Percentiles rank a stretch among this genome's conserved stretches.
phyloP scores from a whole-genome alignment of 495 filamentous ascomycete species.

The Talaromyces stipitatus region DNA sequence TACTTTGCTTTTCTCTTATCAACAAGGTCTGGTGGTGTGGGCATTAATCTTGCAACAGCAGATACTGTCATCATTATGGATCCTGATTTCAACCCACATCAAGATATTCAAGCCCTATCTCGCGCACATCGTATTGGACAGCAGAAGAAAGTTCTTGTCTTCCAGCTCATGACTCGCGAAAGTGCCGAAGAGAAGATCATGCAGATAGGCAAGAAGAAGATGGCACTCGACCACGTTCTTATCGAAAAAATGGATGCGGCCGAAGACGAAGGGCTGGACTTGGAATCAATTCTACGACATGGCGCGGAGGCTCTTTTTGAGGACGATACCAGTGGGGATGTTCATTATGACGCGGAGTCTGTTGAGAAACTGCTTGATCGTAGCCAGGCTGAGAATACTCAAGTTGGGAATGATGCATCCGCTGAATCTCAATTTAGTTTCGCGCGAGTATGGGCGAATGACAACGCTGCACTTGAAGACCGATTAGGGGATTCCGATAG shows the following conservation, averaged over 20 bases:
- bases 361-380: slow-evolving; percentile 87
- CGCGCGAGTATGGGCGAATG: slow-evolving; percentile 88
- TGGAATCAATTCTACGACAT: slow-evolving; percentile 84
- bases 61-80: slow-evolving; percentile 98
- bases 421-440: slow-evolving; percentile 78
- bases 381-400: slow-evolving; percentile 67
- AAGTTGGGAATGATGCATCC: slow-evolving; percentile 45
- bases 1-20: slow-evolving; percentile 88
- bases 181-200: slow-evolving; percentile 93
- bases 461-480: slow-evolving; percentile 56
- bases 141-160: slow-evolving; percentile 89
- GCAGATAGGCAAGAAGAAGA: slow-evolving; percentile 92
- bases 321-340: slow-evolving; percentile 55
- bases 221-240: slow-evolving; percentile 85
- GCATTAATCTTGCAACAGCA: slow-evolving; percentile 94
- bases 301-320: slow-evolving; percentile 82
- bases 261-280: slow-evolving; percentile 63
- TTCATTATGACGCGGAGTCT: slow-evolving; percentile 70
- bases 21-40: slow-evolving; percentile 89
- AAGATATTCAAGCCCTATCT: slow-evolving; percentile 92
- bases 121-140: slow-evolving; percentile 95
- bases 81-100: slow-evolving; percentile 96
- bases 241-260: slow-evolving; percentile 83
- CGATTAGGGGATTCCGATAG: slow-evolving; percentile 44
- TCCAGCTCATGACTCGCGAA: slow-evolving; percentile 83